Evolutionary conservation across 495 filamentous ascomycete species (phyloP), one percentile per base, ranked within the genome.

Genomic region (Aspergillus hancockii): DNA sequence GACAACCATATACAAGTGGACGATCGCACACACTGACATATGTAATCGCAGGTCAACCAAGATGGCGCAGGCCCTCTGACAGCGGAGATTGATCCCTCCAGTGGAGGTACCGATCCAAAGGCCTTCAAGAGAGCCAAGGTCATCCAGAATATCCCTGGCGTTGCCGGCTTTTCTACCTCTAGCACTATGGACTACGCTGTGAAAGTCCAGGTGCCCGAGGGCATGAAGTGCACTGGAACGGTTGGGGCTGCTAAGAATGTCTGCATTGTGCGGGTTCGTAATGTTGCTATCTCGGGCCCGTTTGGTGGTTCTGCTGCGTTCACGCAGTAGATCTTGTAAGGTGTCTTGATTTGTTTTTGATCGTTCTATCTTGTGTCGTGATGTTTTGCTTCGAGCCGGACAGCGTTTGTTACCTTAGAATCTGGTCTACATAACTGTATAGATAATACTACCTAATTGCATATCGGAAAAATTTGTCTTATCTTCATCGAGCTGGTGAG

Each of bases 181-280:
- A 60, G 58, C 43, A 55, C 58, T 9, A 60, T 60, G 58, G 58
- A 60, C 22, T 60, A 49, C 21, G 58, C 52, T 41, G 63, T 87
- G 40, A 74, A 70, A 8, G 77, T 87, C 60, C 71, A 84, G 69
- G 85, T 88, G 81, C 84, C 84, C 2, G 74, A 71, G 0, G 83
- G 81, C 43, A 85, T 86, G 82, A 84, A 80, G 8, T 87, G 84
- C 72, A 75, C 79, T 22, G 84, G 72, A 22, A 72, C 71, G 14
- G 78, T 80, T 21, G 83, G 75, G 16, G 81, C 78, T 9, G 79
- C 76, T 1, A 55, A 72, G 49, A 80, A 82, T 55, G 82, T 86
- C 32, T 87, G 84, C 71, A 69, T 86, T 55, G 82, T 83, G 13
- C 75, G 82, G 18, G 75, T 87, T 31, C 76, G 81, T 45, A 87